phyloP scores from a whole-genome alignment of 345 rosid genomes.

The Aquilaria yunnanensis region DNA sequence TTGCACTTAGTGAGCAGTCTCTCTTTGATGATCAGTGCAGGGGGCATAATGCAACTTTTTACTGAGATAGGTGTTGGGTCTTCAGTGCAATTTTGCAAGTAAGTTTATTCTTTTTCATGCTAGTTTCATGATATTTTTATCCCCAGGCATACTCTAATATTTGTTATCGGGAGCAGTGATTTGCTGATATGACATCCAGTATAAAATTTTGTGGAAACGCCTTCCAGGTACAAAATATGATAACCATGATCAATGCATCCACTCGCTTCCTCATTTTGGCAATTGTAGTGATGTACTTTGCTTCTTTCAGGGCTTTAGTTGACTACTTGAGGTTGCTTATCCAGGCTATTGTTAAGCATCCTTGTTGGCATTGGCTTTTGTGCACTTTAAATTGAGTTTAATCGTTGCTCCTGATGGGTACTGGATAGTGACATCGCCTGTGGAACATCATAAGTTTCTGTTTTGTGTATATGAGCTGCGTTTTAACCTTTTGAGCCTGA shows the following conservation, averaged over 20 bases:
- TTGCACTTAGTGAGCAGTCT: conserved; percentile 67
- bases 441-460: conserved; percentile 23
- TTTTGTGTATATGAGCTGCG: conserved; percentile 26
- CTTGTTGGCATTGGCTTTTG: conserved; percentile 7
- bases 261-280: too few species aligned
- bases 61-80: conserved; percentile 53
- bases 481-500: conserved; percentile 27
- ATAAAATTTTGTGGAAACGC: conserved; percentile 16
- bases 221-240: conserved; percentile 18
- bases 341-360: conserved; percentile 28
- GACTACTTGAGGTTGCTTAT: conserved; percentile 28
- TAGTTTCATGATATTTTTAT: not conserved
- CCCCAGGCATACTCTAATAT: conserved; percentile 5
- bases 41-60: conserved; percentile 53
- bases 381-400: conserved; percentile 24
- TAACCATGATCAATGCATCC: not conserved
- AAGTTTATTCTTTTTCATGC: conserved; percentile 13
- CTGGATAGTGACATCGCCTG: conserved; percentile 26
- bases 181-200: conserved; percentile 29
- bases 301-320: conserved; percentile 46
- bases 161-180: conserved; percentile 23
- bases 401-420: conserved; percentile 28
- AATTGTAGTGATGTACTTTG: not conserved
- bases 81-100: conserved; percentile 37
- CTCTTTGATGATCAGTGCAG: conserved; percentile 31